Evolutionary conservation across 1,284 basidiomycete genomes (phyloP), one percentile per base, ranked within the genome.

Genomic region (Ganoderma lucidum): DNA sequence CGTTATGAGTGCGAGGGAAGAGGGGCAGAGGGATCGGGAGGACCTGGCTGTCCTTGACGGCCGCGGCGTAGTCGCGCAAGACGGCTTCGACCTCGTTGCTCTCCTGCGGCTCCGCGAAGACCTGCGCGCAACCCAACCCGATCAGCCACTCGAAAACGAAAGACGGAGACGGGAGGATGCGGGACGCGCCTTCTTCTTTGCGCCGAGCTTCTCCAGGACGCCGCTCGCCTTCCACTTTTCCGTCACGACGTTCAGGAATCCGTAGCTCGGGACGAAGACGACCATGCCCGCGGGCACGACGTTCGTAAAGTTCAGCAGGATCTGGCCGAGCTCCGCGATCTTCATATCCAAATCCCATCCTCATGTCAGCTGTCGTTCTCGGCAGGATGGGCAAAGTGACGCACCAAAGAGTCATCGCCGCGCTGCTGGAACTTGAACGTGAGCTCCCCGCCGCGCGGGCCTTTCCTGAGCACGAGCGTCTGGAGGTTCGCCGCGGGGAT

Each of bases 261-360:
- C 87, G 79, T 99, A 99, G 0, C 96, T 98, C 0, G 97, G 97
- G 48, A 99, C 89, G 77, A 99, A 99, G 5, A 98, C 92, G 28
- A 99, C 94, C 79, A 99, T 87, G 0, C 97, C 97, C 45, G 91
- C 91, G 0, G 96, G 95, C 1, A 97, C 86, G 32, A 97, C 80
- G 48, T 88, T 91, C 51, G 88, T 85, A 61, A 97, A 88, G 75
- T 97, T 98, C 45, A 90, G 78, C 53, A 99, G 80, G 6, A 94
- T 87, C 63, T 94, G 92, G 0, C 96, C 97, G 0, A 99, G 86
- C 75, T 99, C 97, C 30, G 86, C 85, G 17, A 97, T 85, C 93
- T 96, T 55, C 53, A 71, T n/a, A n/a, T n/a, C n/a, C 15, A 17
- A n/a, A 39, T 32, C 14, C 5, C 35, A 55, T 10, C 9, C 6